These are phyloP conservation scores for Sistotremastrum suecicum DNA, from an alignment of 768 basidiomycete species.

Conservation along the genomic window DNA sequence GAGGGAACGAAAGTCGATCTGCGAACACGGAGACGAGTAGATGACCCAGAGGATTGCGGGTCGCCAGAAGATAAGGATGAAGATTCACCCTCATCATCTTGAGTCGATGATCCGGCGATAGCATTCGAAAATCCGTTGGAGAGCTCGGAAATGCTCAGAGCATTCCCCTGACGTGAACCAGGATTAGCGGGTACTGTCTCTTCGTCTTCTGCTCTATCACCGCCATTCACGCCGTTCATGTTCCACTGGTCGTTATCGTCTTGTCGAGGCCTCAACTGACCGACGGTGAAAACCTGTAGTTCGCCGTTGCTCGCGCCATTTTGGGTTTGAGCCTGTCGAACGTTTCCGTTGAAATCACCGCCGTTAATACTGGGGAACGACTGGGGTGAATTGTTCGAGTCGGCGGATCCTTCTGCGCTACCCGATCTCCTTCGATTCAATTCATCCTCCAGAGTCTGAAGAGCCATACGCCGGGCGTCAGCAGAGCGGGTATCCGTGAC, in stretches of 20 bases:
- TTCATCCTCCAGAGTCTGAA: too few species aligned
- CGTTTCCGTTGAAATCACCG: constrained; percentile 1
- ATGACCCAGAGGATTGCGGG: background rate
- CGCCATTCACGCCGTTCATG: constrained; percentile 30
- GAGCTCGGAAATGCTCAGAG: too few species aligned
- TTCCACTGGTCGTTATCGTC: constrained; percentile 49
- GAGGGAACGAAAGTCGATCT: constrained; percentile 74
- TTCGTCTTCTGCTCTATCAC: constrained; percentile 13
- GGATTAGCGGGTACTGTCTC: constrained; percentile 3
- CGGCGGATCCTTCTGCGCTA: background rate
- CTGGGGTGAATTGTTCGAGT: background rate
- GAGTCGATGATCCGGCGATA: too few species aligned
- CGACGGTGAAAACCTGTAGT: constrained; percentile 68
- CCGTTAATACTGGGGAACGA: background rate
- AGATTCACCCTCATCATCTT: background rate
- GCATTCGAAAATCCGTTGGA: too few species aligned
- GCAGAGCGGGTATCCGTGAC: too few species aligned
- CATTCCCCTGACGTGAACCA: too few species aligned
- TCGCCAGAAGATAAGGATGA: background rate
- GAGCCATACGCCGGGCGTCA: too few species aligned
- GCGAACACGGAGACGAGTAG: constrained; percentile 38
- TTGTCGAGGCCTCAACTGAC: constrained; percentile 52
- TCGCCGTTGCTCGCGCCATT: constrained; percentile 35
- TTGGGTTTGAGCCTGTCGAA: constrained; percentile 17
- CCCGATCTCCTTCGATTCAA: background rate